These are phyloP conservation scores for Guyanaporus albipodus DNA, from an alignment of 768 basidiomycete species.

Conservation along the genomic window DNA sequence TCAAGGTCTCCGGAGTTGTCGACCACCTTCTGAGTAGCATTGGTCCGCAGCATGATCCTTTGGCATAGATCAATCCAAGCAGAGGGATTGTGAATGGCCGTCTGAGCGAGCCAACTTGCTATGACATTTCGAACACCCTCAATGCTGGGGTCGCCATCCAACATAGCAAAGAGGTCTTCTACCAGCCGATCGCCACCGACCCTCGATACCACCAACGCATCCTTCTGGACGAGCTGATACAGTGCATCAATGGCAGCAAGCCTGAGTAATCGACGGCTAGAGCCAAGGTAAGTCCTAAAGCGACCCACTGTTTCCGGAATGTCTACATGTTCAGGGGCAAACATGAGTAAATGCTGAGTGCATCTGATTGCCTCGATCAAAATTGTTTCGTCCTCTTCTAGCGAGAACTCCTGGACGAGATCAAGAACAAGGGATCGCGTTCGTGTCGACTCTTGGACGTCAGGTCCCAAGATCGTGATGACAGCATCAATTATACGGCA, in stretches of 20 bases:
- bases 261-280: slow-evolving; percentile 79
- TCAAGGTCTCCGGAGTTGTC: slow-evolving; percentile 64
- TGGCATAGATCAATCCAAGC: slow-evolving; percentile 99
- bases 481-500: slow-evolving; percentile 92
- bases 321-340: slow-evolving; percentile 80
- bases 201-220: slow-evolving; percentile 87
- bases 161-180: slow-evolving; percentile 89
- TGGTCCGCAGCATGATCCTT: slow-evolving; percentile 92
- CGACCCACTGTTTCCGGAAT: slow-evolving; percentile 74
- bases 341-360: slow-evolving; percentile 96
- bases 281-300: slow-evolving; percentile 77
- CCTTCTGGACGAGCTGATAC: slow-evolving; percentile 95
- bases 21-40: slow-evolving; percentile 71
- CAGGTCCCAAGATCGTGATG: slow-evolving; percentile 91
- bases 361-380: slow-evolving; percentile 94
- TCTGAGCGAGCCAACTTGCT: slow-evolving; percentile 91
- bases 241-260: slow-evolving; percentile 93
- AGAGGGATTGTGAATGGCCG: slow-evolving; percentile 86
- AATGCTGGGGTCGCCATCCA: slow-evolving; percentile 92
- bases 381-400: slow-evolving; percentile 84
- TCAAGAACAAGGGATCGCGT: slow-evolving; percentile 80
- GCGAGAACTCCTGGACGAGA: slow-evolving; percentile 79
- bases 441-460: slow-evolving; percentile 82
- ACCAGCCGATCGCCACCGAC: slow-evolving; percentile 92
- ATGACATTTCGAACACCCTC: slow-evolving; percentile 94